Evolutionary conservation across 1,284 basidiomycete genomes (phyloP), one percentile per base, ranked within the genome.

Genomic region (Cutaneotrichosporon mucoides): DNA sequence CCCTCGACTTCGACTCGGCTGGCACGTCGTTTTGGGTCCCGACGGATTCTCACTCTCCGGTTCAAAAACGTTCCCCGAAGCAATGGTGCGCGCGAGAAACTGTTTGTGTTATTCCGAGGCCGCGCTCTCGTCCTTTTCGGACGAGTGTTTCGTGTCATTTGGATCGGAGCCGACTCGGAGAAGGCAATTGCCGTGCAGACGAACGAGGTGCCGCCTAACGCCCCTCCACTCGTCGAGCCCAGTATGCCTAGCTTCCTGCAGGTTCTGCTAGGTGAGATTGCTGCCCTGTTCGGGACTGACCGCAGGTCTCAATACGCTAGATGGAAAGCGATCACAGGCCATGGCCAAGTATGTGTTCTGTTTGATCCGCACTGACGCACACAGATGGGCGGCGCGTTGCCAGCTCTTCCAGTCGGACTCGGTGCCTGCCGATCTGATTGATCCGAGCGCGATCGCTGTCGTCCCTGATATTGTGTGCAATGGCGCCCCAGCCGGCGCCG

Each of bases 381-480:
- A 9, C 44, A 55, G 53, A 13, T 76, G 72, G 72, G 69, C 70
- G 1, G 67, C 71, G 8, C 59, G 72, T 42, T 62, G 63, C 2
- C 69, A 74, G 55, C 63, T 74, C 11, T 43, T 70, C 5, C 66
- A 73, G 24, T 70, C 71, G 4, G 73, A 76, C 49, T 67, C 70
- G 3, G 61, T 72, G 5, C 72, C 73, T 0, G 68, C 60, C 0
- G 11, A 57, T 1, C 36, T 5, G 2, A 62, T 73, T 1, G 46
- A 62, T 2, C 55, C 56, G 0, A 47, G 38, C 3, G 49, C 51
- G 8, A 66, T 72, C 4, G 24, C 11, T 1, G 57, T 66, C 33
- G 59, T 65, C 15, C 54, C 53, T 1, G 73, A 76, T 53, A 66
- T 73, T 35, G 66, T 73, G 2, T 55, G 51, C 42, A 64, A 65